Base-by-base conservation (phyloP, 2,329 filamentous ascomycete genomes). In the Coniochaeta hoffmannii region DNA sequence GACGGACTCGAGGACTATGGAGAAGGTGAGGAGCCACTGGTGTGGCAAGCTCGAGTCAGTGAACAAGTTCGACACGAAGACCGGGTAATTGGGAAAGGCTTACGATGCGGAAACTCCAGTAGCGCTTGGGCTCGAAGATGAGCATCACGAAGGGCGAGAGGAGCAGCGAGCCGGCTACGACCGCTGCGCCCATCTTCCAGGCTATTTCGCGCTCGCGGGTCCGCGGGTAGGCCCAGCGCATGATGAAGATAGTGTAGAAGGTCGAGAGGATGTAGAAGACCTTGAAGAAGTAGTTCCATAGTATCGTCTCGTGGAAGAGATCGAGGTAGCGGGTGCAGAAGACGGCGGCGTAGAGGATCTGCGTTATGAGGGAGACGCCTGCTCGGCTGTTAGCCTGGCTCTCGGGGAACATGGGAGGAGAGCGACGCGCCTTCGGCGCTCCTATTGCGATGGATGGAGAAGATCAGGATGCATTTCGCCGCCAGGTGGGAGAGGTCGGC, bases 361-460 rank as follows among this genome's bases (percentile, higher is more conserved):
- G 93, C 1, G 89, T 96, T 65, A 97, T 89, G 67, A 96, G 85
- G 24, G 91, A 96, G 58, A 97, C 88, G 57, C 92, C 88, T 89
- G 61, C n/a, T 53, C 44, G 19, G 35, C 34, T 54, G 32, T 53
- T 2, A 61, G 46, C 17, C 2, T 12, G 7, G n/a, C 5, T 3
- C 4, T 50, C 2, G 14, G 17, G n/a, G 12, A 15, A 22, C 10
- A 28, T 53, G 32, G 34, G 15, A 32, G 31, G 14, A 46, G 22
- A 28, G 26, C 24, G 17, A 36, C 46, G 55, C 26, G 85, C 87
- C 90, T 78, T 96, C 91, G 50, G 91, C 88, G 69, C 88, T 94
- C 67, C 82, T 82, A 68, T 97, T 96, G 62, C 83, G 82, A 73
- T 96, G 90, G 65, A 97, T 96, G 55, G 91, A 86, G 75, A 86